Percentiles rank a stretch among this genome's conserved stretches.
Evolutionary conservation across 305 asterid genomes (phyloP).

Genomic region (Fraxinus albicans): DNA sequence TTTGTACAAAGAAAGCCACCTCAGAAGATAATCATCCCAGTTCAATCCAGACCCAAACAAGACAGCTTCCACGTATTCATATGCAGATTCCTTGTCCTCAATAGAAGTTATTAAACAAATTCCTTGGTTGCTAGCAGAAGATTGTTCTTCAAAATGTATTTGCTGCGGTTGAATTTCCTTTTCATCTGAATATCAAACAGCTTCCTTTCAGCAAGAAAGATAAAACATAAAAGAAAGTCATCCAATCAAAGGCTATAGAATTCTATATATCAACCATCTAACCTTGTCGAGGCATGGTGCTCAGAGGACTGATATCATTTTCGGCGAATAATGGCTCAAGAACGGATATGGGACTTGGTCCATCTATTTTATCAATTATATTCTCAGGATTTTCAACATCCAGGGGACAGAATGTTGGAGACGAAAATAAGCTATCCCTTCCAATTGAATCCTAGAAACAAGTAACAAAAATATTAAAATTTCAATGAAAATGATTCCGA

Average conservation of each 20-base stretch:
- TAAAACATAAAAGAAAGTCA: conserved; percentile 8
- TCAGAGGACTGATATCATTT: conserved; percentile 79
- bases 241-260: background rate
- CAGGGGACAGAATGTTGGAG: conserved; percentile 36
- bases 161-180: conserved; percentile 43
- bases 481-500: conserved; percentile 5
- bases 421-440: conserved; percentile 37
- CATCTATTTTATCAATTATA: conserved; percentile 49
- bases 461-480: conserved; percentile 8
- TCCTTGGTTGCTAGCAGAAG: conserved; percentile 30
- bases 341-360: conserved; percentile 91
- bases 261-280: conserved; percentile 21
- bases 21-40: conserved; percentile 54
- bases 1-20: conserved; percentile 50
- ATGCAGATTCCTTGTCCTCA: conserved; percentile 54
- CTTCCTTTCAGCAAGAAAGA: conserved; percentile 16
- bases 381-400: conserved; percentile 50
- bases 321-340: conserved; percentile 84
- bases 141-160: conserved; percentile 46
- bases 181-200: conserved; percentile 44
- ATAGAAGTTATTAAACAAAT: conserved; percentile 25
- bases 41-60: conserved; percentile 54
- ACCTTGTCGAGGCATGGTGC: conserved; percentile 64
- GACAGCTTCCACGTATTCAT: conserved; percentile 64
- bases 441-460: conserved; percentile 47